Percentiles rank a stretch among this genome's conserved stretches.
These are phyloP conservation scores for Saccharomyces hybrid DNA, from an alignment of 1,139 yeast genomes.

Conservation along the genomic window DNA sequence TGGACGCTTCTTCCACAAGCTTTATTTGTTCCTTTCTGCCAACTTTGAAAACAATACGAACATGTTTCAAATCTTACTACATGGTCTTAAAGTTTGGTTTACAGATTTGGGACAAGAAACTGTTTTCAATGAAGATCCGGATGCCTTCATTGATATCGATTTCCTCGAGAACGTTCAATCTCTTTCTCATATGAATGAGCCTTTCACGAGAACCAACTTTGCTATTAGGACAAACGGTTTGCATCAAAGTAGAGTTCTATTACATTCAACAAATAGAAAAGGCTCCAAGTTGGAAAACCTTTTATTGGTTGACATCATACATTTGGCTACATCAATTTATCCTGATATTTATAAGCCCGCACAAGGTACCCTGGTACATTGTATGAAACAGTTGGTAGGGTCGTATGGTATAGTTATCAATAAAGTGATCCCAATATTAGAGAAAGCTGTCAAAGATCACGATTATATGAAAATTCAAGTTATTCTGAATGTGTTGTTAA, in stretches of 20 bases:
- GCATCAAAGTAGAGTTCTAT: conserved; percentile 66
- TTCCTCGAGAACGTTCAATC: conserved; percentile 43
- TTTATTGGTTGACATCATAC: conserved; percentile 63
- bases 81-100: conserved; percentile 72
- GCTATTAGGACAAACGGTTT: conserved; percentile 72
- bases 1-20: conserved; percentile 61
- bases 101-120: conserved; percentile 77
- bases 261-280: conserved; percentile 69
- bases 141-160: conserved; percentile 39
- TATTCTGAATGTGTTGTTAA: conserved; percentile 50
- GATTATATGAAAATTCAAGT: conserved; percentile 60
- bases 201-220: conserved; percentile 70
- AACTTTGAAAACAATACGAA: conserved; percentile 63
- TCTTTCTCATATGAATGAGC: conserved; percentile 44
- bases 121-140: conserved; percentile 50
- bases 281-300: conserved; percentile 61
- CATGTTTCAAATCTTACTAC: conserved; percentile 56
- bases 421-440: conserved; percentile 37
- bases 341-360: conserved; percentile 66
- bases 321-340: conserved; percentile 63
- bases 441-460: conserved; percentile 45
- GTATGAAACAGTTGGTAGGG: conserved; percentile 68
- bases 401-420: conserved; percentile 51
- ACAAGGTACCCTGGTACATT: conserved; percentile 58
- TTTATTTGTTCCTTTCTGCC: conserved; percentile 44